Conservation (phyloP, 345 rosid species). For the Crucihimalaya himalaica region DNA sequence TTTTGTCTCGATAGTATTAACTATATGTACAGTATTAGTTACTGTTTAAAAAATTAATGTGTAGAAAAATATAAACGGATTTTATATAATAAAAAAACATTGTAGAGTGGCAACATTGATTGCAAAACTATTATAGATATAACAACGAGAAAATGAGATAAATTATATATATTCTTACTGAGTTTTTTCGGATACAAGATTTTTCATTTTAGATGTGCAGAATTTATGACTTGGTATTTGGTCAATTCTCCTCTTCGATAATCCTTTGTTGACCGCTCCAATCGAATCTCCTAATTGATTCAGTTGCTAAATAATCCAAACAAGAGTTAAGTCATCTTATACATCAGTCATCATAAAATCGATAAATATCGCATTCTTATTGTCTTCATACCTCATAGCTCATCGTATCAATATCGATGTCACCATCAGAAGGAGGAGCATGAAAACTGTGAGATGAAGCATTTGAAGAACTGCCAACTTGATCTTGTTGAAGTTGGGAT, state of each 20-base stretch:
- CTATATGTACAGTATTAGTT: too few species aligned
- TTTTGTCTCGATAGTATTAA: too few species aligned
- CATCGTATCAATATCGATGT: slow-evolving; percentile 28
- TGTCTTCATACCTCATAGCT: slow-evolving; percentile 25
- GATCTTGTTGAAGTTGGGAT: background rate
- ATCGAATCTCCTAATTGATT: slow-evolving; percentile 28
- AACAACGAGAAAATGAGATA: background rate
- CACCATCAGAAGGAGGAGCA: slow-evolving; percentile 9
- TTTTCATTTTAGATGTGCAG: background rate
- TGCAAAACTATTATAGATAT: background rate
- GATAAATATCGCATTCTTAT: background rate
- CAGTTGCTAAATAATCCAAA: slow-evolving; percentile 14
- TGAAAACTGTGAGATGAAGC: background rate
- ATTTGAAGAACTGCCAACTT: background rate
- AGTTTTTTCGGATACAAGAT: background rate
- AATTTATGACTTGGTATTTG: slow-evolving; percentile 2
- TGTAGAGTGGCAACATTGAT: background rate
- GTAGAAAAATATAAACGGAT: background rate
- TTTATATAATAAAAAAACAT: background rate
- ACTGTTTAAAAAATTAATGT: background rate
- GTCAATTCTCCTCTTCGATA: slow-evolving; percentile 5
- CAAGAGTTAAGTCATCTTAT: background rate
- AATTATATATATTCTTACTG: background rate
- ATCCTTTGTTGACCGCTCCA: slow-evolving; percentile 28
- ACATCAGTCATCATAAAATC: background rate